These are phyloP conservation scores for Solanum corneliomulleri DNA, from an alignment of 257 asterid genomes.

Conservation along the genomic window DNA sequence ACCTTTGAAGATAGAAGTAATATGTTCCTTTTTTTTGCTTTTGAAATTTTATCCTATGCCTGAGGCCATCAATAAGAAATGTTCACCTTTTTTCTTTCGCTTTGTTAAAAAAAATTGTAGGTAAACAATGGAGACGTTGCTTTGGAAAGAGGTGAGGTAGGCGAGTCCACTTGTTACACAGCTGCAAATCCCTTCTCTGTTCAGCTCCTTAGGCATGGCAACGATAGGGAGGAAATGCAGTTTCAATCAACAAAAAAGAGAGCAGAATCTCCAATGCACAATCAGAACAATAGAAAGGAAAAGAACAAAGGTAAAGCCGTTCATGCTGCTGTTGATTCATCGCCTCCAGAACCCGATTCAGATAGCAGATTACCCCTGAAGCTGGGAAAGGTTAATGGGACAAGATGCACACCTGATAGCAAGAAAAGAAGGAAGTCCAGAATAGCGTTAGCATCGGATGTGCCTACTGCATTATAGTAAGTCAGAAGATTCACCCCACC, in stretches of 20 bases:
- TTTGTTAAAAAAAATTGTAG: constrained; percentile 11
- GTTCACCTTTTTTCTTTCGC: not conserved
- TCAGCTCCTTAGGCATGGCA: constrained; percentile 31
- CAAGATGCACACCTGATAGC: constrained; percentile 54
- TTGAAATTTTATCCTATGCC: not conserved
- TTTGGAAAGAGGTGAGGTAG: constrained; percentile 21
- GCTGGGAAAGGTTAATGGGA: constrained; percentile 25
- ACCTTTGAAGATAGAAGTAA: not conserved
- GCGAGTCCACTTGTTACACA: constrained; percentile 42
- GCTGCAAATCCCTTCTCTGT: constrained; percentile 46
- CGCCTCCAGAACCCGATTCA: constrained; percentile 31
- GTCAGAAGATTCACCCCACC: not conserved
- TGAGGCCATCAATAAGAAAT: not conserved
- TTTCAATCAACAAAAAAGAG: constrained; percentile 49
- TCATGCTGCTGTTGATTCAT: constrained; percentile 7
- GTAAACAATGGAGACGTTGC: constrained; percentile 81
- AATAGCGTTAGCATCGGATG: constrained; percentile 31
- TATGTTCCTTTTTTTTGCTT: not conserved
- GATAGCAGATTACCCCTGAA: constrained; percentile 21
- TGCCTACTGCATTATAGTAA: constrained; percentile 20
- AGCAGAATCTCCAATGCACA: constrained; percentile 33
- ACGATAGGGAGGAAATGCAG: constrained; percentile 15
- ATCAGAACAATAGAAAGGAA: constrained; percentile 11
- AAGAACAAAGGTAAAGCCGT: constrained; percentile 34
- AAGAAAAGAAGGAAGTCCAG: constrained; percentile 68